Conservation (phyloP, 2,329 filamentous ascomycete species). For the Aspergillus sp. region DNA sequence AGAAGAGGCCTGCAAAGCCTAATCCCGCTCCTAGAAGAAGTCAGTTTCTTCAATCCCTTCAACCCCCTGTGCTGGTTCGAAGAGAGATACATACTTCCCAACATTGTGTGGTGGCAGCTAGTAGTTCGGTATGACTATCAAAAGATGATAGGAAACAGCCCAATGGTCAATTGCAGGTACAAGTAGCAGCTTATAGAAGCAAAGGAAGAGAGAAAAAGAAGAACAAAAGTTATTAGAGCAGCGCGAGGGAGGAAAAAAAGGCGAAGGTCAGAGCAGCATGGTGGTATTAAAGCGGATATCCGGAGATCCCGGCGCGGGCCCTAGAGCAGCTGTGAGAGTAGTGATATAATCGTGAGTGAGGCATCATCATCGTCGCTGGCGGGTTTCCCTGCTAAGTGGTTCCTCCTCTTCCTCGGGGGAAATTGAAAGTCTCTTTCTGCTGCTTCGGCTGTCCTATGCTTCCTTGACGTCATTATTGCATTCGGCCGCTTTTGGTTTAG, state of each 20-base stretch:
- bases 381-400: neutral
- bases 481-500: conserved; percentile 15
- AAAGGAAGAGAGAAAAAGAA: neutral
- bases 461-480: conserved; percentile 30
- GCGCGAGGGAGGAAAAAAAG: neutral
- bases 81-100: conserved; percentile 25
- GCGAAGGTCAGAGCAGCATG: conserved; percentile 2
- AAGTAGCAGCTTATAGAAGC: neutral
- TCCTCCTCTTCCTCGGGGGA: neutral
- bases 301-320: conserved; percentile 14
- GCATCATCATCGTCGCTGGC: conserved; percentile 8
- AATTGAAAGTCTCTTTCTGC: neutral
- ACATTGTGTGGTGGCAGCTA: conserved; percentile 11
- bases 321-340: conserved; percentile 4
- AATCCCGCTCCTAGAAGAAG: conserved; percentile 45
- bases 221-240: neutral
- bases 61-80: neutral
- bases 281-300: conserved; percentile 14
- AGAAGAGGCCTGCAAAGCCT: conserved; percentile 52
- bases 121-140: neutral
- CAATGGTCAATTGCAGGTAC: neutral
- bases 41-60: conserved; percentile 6
- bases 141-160: neutral
- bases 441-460: neutral
- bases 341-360: conserved; percentile 22